phyloP scores from a whole-genome alignment of 1,284 basidiomycete genomes.

The Pyrrhoderma noxium region DNA sequence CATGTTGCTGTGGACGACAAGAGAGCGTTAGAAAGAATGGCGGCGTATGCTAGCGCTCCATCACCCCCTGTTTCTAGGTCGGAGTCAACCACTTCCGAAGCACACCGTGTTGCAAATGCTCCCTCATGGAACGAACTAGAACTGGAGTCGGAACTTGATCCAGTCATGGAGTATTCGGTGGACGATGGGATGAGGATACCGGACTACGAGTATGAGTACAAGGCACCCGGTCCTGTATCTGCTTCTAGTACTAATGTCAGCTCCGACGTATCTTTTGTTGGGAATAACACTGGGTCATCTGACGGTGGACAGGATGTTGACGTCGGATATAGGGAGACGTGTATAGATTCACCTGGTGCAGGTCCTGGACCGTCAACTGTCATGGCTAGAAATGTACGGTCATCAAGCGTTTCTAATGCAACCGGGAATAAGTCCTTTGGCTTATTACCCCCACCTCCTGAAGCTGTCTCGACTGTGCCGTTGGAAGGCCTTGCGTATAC shows the following conservation, averaged over 20 bases:
- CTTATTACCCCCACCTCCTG: slow-evolving; percentile 7
- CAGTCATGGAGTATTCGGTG: background rate
- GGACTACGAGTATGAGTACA: no score
- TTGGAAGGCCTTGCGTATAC: slow-evolving; percentile 32
- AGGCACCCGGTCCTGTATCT: no score
- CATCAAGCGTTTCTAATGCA: background rate
- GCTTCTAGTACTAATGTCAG: no score
- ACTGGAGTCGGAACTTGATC: background rate
- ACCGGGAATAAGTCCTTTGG: background rate
- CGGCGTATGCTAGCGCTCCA: slow-evolving; percentile 44
- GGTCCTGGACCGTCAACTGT: slow-evolving; percentile 12
- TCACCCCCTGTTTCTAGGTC: slow-evolving; percentile 31
- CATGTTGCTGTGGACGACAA: slow-evolving; percentile 77
- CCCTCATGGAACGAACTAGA: slow-evolving; percentile 5
- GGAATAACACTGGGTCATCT: no score
- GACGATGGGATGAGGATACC: background rate
- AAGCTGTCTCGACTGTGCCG: slow-evolving; percentile 26
- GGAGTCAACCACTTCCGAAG: background rate
- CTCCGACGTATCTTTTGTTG: no score
- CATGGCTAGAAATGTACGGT: background rate
- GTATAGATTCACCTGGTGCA: slow-evolving; percentile 13
- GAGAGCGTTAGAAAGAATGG: slow-evolving; percentile 48
- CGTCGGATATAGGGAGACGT: no score
- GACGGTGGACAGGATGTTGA: background rate
- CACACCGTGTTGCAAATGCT: background rate